Conservation (phyloP, 768 basidiomycete genomes). For the Mycena chlorophos region DNA sequence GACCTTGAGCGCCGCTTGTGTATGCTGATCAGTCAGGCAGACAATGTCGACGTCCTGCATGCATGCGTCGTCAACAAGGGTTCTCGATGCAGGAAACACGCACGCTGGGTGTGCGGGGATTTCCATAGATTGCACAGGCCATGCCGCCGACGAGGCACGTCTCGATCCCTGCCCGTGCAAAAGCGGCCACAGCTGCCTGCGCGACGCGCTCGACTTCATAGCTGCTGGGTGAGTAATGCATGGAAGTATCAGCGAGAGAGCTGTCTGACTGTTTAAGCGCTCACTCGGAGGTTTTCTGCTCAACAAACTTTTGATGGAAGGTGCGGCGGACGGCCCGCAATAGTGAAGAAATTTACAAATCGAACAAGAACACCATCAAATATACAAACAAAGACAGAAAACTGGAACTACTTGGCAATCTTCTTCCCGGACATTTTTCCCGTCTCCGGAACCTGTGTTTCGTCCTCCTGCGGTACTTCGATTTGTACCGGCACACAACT, state of each 20-base stretch:
- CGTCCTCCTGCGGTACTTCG: not conserved
- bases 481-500: slow-evolving; percentile 29
- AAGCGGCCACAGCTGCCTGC: slow-evolving; percentile 26
- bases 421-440: no score
- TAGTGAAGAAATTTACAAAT: no score
- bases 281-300: no score
- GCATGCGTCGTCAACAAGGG: not conserved
- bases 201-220: slow-evolving; percentile 29
- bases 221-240: not conserved
- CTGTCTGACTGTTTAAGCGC: no score
- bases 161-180: slow-evolving; percentile 27
- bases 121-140: slow-evolving; percentile 42
- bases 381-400: no score
- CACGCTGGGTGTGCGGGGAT: slow-evolving; percentile 36
- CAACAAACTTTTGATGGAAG: no score
- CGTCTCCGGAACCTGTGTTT: no score
- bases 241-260: no score
- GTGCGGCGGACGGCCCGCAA: no score
- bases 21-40: slow-evolving; percentile 35
- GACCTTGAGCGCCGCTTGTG: slow-evolving; percentile 42
- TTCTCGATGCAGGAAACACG: slow-evolving; percentile 14
- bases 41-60: slow-evolving; percentile 50
- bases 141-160: slow-evolving; percentile 43
- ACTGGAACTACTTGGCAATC: no score
- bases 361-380: no score